phyloP scores from a whole-genome alignment of 2,329 filamentous ascomycete species.

The Fusarium burgessii region DNA sequence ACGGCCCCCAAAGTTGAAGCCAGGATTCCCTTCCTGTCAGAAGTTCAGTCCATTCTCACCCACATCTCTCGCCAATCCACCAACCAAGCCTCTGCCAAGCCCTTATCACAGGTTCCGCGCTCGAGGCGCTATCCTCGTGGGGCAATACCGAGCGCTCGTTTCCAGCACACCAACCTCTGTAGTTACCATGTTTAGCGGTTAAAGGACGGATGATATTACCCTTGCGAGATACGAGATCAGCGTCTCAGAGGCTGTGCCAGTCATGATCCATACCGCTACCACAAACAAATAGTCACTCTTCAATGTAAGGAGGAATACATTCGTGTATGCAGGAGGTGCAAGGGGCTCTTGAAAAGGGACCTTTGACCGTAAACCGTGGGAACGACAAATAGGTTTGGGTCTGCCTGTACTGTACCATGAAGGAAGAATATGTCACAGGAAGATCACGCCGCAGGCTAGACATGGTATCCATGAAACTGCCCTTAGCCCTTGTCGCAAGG shows the following conservation, averaged over 20 bases:
- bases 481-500: background rate
- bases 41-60: background rate
- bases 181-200: conserved; percentile 10
- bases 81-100: conserved; percentile 15
- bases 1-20: background rate
- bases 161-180: background rate
- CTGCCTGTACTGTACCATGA: background rate
- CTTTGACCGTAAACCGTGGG: background rate
- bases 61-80: conserved; percentile 2
- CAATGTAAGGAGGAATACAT: conserved; percentile 3
- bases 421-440: background rate
- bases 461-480: conserved; percentile 1
- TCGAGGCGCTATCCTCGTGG: conserved; percentile 1
- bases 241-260: conserved; percentile 4
- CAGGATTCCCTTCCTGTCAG: background rate
- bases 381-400: conserved; percentile 8
- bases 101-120: background rate
- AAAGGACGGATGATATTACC: conserved; percentile 2
- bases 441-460: conserved; percentile 7
- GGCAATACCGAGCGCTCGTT: conserved; percentile 5
- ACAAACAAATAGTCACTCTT: background rate
- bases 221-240: conserved; percentile 14
- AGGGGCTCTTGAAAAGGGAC: conserved; percentile 13
- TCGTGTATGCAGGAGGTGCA: conserved; percentile 12
- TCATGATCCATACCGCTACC: background rate